These are phyloP conservation scores for Lithospermum erythrorhizon DNA, from an alignment of 257 asterid genomes.

Conservation along the genomic window DNA sequence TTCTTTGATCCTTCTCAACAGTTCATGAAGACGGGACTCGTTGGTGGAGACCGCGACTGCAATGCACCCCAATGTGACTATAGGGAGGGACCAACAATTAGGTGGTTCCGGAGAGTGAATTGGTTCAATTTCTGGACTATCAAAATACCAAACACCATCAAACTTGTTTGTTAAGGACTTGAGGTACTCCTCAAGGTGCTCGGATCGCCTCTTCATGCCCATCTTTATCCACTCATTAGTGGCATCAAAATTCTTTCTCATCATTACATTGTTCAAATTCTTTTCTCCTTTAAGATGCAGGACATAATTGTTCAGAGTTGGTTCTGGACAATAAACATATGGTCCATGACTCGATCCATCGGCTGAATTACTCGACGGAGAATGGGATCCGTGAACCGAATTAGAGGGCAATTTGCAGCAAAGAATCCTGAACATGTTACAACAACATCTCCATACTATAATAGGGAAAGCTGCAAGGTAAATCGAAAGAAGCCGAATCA, in stretches of 20 bases:
- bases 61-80: conserved; percentile 69
- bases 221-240: conserved; percentile 42
- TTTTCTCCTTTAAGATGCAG: conserved; percentile 70
- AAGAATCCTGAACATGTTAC: too few species aligned
- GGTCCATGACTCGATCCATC: conserved; percentile 22
- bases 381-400: too few species aligned
- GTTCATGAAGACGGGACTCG: conserved; percentile 18
- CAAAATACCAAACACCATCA: conserved; percentile 50
- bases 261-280: conserved; percentile 44
- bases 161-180: conserved; percentile 26
- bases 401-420: too few species aligned
- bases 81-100: conserved; percentile 84
- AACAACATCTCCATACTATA: too few species aligned
- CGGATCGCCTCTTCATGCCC: conserved; percentile 53
- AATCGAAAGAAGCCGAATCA: too few species aligned
- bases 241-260: conserved; percentile 38
- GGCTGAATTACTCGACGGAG: too few species aligned
- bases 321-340: conserved; percentile 17
- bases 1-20: conserved; percentile 38
- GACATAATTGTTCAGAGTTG: conserved; percentile 45
- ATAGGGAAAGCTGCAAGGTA: too few species aligned
- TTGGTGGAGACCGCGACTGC: conserved; percentile 41
- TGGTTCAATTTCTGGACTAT: conserved; percentile 38
- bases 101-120: conserved; percentile 54
- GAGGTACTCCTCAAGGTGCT: conserved; percentile 25